Conservation (phyloP, 306 rosid species). For the Casuarina cunninghamiana region DNA sequence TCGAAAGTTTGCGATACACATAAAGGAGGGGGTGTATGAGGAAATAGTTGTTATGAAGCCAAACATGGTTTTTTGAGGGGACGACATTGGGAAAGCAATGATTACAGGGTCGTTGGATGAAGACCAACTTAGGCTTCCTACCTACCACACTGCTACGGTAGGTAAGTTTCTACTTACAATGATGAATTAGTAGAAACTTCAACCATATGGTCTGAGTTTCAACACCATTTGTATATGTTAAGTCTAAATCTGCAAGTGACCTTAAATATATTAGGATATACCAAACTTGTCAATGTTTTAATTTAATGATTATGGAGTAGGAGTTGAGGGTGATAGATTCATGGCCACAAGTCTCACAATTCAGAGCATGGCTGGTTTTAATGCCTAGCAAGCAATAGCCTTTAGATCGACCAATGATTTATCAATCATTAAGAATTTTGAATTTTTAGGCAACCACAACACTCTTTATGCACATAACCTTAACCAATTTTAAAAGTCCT, state of each 20-base stretch:
- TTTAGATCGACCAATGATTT: slow-evolving; percentile 79
- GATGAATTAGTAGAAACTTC: no score
- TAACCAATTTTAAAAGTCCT: slow-evolving; percentile 78
- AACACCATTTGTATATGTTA: no score
- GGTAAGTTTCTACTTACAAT: slow-evolving; percentile 40
- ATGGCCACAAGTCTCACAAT: slow-evolving; percentile 79
- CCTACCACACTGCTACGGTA: slow-evolving; percentile 68
- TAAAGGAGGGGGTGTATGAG: slow-evolving; percentile 70
- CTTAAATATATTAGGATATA: not conserved
- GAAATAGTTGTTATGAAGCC: slow-evolving; percentile 76
- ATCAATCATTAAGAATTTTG: slow-evolving; percentile 62
- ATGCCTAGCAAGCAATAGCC: slow-evolving; percentile 92
- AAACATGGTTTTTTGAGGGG: slow-evolving; percentile 74
- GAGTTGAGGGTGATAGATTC: slow-evolving; percentile 86
- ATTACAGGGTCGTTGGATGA: slow-evolving; percentile 62
- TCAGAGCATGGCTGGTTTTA: slow-evolving; percentile 79
- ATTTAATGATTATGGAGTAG: slow-evolving; percentile 31
- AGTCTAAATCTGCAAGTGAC: no score
- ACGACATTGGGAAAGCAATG: slow-evolving; percentile 71
- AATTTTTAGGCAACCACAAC: slow-evolving; percentile 82
- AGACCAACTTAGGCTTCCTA: slow-evolving; percentile 58
- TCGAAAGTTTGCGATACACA: slow-evolving; percentile 54
- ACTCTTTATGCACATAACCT: slow-evolving; percentile 85
- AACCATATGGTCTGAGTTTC: no score
- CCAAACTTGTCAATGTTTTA: not conserved